Percentiles rank a stretch among this genome's conserved stretches.
phyloP scores from a whole-genome alignment of 2,329 filamentous ascomycete species.

The Reticulascus tulasneorum region DNA sequence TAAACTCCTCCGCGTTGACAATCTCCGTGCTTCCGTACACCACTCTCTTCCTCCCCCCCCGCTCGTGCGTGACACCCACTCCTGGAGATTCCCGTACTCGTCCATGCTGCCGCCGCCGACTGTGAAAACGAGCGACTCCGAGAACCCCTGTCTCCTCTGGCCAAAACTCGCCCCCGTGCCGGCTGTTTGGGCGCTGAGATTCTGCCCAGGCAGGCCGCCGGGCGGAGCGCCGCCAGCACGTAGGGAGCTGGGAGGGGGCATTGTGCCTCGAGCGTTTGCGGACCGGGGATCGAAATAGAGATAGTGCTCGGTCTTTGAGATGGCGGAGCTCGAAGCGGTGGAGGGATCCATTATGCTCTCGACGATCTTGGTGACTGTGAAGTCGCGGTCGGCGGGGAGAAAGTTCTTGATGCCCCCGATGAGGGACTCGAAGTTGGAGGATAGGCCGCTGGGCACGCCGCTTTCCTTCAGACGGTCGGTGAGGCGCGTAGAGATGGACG shows the following conservation, averaged over 20 bases:
- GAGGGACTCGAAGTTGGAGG: conserved; percentile 85
- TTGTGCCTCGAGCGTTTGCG: conserved; percentile 85
- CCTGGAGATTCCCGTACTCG: conserved; percentile 94
- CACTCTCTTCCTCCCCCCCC: conserved; percentile 69
- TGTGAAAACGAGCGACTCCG: conserved; percentile 88
- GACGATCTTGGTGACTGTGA: conserved; percentile 96
- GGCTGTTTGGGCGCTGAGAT: conserved; percentile 38
- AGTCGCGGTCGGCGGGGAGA: conserved; percentile 89
- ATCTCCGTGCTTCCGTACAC: conserved; percentile 93
- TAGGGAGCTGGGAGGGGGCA: conserved; percentile 71
- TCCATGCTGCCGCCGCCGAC: conserved; percentile 98
- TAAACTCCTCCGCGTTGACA: conserved; percentile 65
- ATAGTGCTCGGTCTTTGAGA: conserved; percentile 94
- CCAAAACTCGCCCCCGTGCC: conserved; percentile 84
- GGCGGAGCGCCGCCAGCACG: conserved; percentile 42
- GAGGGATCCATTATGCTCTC: conserved; percentile 97
- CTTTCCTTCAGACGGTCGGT: conserved; percentile 94
- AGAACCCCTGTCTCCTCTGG: conserved; percentile 83
- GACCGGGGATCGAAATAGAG: conserved; percentile 96
- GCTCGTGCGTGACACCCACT: conserved; percentile 81
- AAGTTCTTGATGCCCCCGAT: conserved; percentile 98
- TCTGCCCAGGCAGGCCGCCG: conserved; percentile 42
- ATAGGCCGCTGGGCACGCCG: conserved; percentile 63
- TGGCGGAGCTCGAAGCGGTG: conserved; percentile 82
- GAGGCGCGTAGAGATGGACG: conserved; percentile 82